Percentiles rank a stretch among this genome's conserved stretches.
phyloP scores from a whole-genome alignment of 164 flowering plant species.

The Protea cynaroides region DNA sequence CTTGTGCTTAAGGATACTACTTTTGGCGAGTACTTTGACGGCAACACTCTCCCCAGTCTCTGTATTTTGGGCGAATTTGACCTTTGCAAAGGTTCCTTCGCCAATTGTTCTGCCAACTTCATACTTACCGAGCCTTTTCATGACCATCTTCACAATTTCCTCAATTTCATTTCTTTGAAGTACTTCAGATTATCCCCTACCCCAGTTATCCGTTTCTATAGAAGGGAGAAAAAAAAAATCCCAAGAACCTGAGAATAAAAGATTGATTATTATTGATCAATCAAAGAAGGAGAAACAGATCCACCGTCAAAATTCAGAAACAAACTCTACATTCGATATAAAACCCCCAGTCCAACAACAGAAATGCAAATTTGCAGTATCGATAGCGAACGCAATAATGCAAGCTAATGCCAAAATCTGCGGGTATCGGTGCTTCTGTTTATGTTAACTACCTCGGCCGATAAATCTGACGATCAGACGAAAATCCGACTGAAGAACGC shows the following conservation, averaged over 20 bases:
- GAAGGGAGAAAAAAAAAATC: neutral
- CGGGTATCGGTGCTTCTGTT: no score
- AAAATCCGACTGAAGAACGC: no score
- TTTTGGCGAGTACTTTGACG: conserved; percentile 56
- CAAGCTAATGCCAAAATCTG: no score
- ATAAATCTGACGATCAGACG: no score
- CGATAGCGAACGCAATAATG: no score
- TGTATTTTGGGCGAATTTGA: conserved; percentile 54
- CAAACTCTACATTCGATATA: no score
- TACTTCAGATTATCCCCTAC: neutral
- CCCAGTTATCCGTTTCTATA: neutral
- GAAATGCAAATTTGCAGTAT: no score
- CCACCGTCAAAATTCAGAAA: no score
- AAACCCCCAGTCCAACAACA: no score
- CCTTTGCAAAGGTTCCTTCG: conserved; percentile 85
- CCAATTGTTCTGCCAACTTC: conserved; percentile 76
- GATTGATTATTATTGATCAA: no score
- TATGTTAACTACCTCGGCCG: no score
- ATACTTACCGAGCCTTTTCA: conserved; percentile 69
- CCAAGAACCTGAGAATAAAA: neutral
- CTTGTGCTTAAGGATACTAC: conserved; percentile 58
- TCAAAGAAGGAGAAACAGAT: no score
- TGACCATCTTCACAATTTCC: conserved; percentile 26
- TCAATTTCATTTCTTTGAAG: conserved; percentile 12
- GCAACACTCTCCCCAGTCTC: conserved; percentile 75